Evolutionary conservation across 1,139 yeast species (phyloP), one percentile per base, ranked within the genome.

Genomic region (Eremothecium sinecaudum): DNA sequence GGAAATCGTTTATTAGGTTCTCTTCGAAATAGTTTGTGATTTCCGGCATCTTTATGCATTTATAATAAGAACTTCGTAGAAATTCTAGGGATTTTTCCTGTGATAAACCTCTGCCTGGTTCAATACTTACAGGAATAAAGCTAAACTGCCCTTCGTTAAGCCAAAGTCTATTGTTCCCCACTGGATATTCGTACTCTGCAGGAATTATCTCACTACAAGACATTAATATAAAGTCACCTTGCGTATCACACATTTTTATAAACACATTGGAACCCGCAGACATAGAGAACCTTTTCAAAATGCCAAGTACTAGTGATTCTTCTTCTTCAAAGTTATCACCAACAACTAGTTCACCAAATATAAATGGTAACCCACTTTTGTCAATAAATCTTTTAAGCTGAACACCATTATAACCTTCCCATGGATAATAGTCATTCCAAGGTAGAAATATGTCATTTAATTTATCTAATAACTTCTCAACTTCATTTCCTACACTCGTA

Each of bases 221-320:
- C 8, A 71, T 65, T 33, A 77, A 50, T 4, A 77, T 36, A 31
- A 72, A 67, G 40, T 78, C 84, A 3, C 74, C 73, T 32, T 71
- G 78, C 1, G 69, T 65, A 47, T 76, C 81, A 43, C 63, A 61
- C 1, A 71, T 43, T 35, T 69, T 73, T 7, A 74, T 59, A 46
- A 58, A 71, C 2, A 71, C 42, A 34, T 69, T 59, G 3, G 49
- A 44, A 21, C 56, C 54, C 4, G 43, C 32, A 9, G 22, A 20
- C 16, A 32, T 40, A 10, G 64, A 53, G 35, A 71, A 59, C 19
- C 60, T 53, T 34, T 53, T 51, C 11, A 75, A 53, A 2, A 74
- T 33, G 15, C 61, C 58, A 1, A 66, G 54, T 5, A 73, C 33
- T 12, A 55, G 22, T 1, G 42, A 29, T 31, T 51, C 58, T 31